phyloP scores from a whole-genome alignment of 2,329 filamentous ascomycete species.

The Aspergillus puulaauensis region DNA sequence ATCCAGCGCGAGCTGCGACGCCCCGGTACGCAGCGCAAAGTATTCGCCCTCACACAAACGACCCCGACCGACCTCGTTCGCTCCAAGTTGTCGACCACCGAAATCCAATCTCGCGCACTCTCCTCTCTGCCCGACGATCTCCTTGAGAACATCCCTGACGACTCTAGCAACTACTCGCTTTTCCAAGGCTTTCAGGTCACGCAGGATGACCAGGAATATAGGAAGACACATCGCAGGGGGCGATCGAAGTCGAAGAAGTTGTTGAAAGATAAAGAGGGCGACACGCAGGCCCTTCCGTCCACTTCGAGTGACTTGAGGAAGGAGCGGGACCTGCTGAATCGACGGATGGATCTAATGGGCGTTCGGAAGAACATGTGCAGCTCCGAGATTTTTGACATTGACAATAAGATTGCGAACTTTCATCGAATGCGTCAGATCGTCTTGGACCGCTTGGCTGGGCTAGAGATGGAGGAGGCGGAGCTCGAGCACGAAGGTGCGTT shows the following conservation, averaged over 20 bases:
- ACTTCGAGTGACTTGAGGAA: slow-evolving; percentile 72
- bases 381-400: slow-evolving; percentile 92
- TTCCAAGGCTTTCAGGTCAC: slow-evolving; percentile 96
- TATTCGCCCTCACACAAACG: slow-evolving; percentile 88
- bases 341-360: slow-evolving; percentile 84
- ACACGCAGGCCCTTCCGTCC: slow-evolving; percentile 51
- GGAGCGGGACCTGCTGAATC: slow-evolving; percentile 76
- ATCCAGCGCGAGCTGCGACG: slow-evolving; percentile 85
- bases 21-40: slow-evolving; percentile 79
- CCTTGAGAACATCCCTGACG: slow-evolving; percentile 82
- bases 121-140: slow-evolving; percentile 88
- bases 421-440: slow-evolving; percentile 91
- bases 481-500: slow-evolving; percentile 81
- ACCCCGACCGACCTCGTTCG: slow-evolving; percentile 93
- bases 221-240: slow-evolving; percentile 67
- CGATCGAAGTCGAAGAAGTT: slow-evolving; percentile 75
- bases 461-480: slow-evolving; percentile 88
- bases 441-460: slow-evolving; percentile 75
- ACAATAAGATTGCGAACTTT: slow-evolving; percentile 93
- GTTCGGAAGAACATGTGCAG: slow-evolving; percentile 97
- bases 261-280: slow-evolving; percentile 60
- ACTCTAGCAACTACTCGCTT: slow-evolving; percentile 81
- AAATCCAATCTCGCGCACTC: slow-evolving; percentile 92
- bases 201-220: slow-evolving; percentile 60
- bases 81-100: slow-evolving; percentile 81